Conservation (phyloP, 352 stramenopile genomes). For the Phytophthora tubulina region DNA sequence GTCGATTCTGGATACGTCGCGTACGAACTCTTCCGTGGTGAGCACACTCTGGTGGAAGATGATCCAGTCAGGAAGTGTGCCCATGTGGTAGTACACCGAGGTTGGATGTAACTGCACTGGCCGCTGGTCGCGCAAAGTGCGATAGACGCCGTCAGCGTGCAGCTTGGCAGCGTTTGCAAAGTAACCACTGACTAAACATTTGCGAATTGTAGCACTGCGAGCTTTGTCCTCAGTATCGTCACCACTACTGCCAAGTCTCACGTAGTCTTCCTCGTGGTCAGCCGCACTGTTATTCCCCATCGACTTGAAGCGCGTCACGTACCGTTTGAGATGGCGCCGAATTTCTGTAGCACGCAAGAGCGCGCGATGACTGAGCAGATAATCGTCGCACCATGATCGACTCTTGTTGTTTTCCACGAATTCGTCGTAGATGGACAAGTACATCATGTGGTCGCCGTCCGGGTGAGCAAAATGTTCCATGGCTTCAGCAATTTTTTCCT, state of each 20-base stretch:
- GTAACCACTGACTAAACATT: slow-evolving; percentile 77
- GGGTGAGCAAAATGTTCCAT: slow-evolving; percentile 77
- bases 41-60: slow-evolving; percentile 99
- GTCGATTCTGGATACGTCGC: slow-evolving; percentile 76
- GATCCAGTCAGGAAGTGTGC: slow-evolving; percentile 96
- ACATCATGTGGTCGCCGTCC: slow-evolving; percentile 78
- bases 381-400: slow-evolving; percentile 80
- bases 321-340: slow-evolving; percentile 72
- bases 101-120: slow-evolving; percentile 81
- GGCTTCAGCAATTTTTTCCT: slow-evolving; percentile 69
- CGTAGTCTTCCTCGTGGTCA: slow-evolving; percentile 26
- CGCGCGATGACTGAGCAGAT: slow-evolving; percentile 67
- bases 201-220: slow-evolving; percentile 52
- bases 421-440: slow-evolving; percentile 74
- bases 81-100: slow-evolving; percentile 78
- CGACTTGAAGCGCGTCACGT: slow-evolving; percentile 63
- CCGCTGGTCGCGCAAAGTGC: slow-evolving; percentile 75
- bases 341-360: slow-evolving; percentile 74
- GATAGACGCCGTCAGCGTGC: slow-evolving; percentile 86
- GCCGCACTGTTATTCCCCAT: slow-evolving; percentile 8
- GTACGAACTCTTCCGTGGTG: slow-evolving; percentile 96
- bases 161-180: slow-evolving; percentile 98
- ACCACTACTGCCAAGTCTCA: slow-evolving; percentile 7
- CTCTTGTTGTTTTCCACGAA: slow-evolving; percentile 75
- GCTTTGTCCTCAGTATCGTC: slow-evolving; percentile 36